A percentile compares a stretch with the other conserved stretches of the same genome.
phyloP scores from a whole-genome alignment of 495 filamentous ascomycete species.

The Penicillium salamii region DNA sequence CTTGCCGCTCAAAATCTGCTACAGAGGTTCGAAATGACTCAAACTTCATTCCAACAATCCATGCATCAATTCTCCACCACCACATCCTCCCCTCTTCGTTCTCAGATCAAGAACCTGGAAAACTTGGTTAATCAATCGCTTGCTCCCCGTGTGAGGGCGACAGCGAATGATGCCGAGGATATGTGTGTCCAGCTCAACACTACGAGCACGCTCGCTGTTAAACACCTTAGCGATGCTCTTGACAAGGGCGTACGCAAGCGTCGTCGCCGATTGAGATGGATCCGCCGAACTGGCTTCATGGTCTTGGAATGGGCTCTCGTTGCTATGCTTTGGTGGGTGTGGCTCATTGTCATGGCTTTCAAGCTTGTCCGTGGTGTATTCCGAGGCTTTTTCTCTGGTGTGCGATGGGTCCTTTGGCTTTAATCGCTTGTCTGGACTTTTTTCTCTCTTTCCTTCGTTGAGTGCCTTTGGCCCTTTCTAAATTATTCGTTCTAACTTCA shows the following conservation, averaged over 20 bases:
- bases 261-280: slow-evolving; percentile 68
- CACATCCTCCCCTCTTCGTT: slow-evolving; percentile 42
- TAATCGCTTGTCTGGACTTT: slow-evolving; percentile 7
- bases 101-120: slow-evolving; percentile 49
- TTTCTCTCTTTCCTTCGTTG: neutral
- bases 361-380: slow-evolving; percentile 59
- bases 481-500: neutral
- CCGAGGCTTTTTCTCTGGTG: slow-evolving; percentile 52
- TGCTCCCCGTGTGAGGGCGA: slow-evolving; percentile 59
- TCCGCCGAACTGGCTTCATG: slow-evolving; percentile 65
- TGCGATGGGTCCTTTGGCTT: slow-evolving; percentile 80
- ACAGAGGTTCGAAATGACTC: slow-evolving; percentile 51
- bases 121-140: slow-evolving; percentile 51
- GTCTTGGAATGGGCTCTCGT: slow-evolving; percentile 77
- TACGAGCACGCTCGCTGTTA: slow-evolving; percentile 70
- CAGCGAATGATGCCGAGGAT: slow-evolving; percentile 73
- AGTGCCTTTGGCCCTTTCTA: neutral
- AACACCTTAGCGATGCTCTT: slow-evolving; percentile 72
- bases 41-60: slow-evolving; percentile 51
- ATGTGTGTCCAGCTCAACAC: slow-evolving; percentile 71
- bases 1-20: slow-evolving; percentile 65
- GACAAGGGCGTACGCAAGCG: slow-evolving; percentile 67
- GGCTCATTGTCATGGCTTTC: slow-evolving; percentile 72
- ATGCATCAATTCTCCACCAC: slow-evolving; percentile 50
- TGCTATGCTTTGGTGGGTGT: slow-evolving; percentile 79